These are phyloP conservation scores for Dalbergia cochinchinensis DNA, from an alignment of 306 rosid genomes.

Conservation along the genomic window DNA sequence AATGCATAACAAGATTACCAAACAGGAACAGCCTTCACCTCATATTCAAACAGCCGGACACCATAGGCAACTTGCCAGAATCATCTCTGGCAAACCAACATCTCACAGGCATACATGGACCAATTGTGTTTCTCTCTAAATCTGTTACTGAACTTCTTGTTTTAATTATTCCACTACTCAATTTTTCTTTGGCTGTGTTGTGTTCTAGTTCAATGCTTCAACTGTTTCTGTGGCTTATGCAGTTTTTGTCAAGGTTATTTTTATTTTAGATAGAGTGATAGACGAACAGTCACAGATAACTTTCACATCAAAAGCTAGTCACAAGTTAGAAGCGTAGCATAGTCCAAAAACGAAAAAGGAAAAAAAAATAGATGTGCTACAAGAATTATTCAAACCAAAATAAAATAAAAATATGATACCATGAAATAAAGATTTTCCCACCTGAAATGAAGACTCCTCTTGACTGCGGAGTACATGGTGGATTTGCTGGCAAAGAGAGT, in stretches of 20 bases:
- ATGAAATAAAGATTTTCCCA: constrained; percentile 42
- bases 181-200: not conserved
- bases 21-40: too few relatives aligned
- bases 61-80: too few relatives aligned
- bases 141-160: not conserved
- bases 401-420: not conserved
- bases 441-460: constrained; percentile 92
- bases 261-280: not conserved
- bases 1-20: too few relatives aligned
- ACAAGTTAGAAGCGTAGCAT: not conserved
- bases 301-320: not conserved
- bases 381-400: not conserved
- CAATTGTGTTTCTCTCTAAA: not conserved
- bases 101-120: too few relatives aligned
- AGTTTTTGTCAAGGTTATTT: not conserved
- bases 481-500: constrained; percentile 73
- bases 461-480: constrained; percentile 65
- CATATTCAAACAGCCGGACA: too few relatives aligned
- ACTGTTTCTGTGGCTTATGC: not conserved
- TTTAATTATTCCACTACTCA: not conserved
- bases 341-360: not conserved
- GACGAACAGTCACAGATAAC: not conserved
- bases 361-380: not conserved
- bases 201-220: not conserved
- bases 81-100: too few relatives aligned